phyloP scores from a whole-genome alignment of 176 grass and related monocot genomes.

The Aegilops tauschii region DNA sequence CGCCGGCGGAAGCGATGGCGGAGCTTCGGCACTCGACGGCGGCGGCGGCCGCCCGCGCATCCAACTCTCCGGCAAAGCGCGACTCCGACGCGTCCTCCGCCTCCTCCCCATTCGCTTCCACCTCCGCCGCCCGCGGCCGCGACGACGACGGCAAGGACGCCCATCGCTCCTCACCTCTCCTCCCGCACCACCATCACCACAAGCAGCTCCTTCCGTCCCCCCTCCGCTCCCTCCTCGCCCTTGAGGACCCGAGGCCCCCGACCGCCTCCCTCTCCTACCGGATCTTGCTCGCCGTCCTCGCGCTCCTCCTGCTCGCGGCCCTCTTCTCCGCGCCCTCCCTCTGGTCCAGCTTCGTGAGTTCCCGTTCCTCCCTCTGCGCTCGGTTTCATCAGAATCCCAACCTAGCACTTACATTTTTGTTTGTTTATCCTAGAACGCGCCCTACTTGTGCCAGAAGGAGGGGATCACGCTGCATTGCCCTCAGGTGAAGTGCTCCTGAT shows the following conservation, averaged over 20 bases:
- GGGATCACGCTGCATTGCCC: conserved; percentile 74
- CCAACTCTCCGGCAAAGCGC: conserved; percentile 63
- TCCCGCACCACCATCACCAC: conserved; percentile 42
- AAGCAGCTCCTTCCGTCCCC: conserved; percentile 38
- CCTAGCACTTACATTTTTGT: background rate
- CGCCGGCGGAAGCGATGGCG: conserved; percentile 47
- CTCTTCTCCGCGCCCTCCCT: conserved; percentile 51
- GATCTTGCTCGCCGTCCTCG: conserved; percentile 62
- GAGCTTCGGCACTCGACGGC: conserved; percentile 78
- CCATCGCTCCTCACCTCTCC: conserved; percentile 48
- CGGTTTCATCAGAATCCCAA: background rate
- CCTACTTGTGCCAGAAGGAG: conserved; percentile 58
- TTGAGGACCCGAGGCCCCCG: conserved; percentile 69
- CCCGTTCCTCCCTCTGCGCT: background rate
- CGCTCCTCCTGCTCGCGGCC: conserved; percentile 44
- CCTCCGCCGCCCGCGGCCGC: conserved; percentile 33
- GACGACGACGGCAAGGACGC: conserved; percentile 57
- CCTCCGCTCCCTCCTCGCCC: conserved; percentile 65
- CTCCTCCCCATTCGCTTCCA: conserved; percentile 47
- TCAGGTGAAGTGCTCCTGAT: conserved; percentile 39
- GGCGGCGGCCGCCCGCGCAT: conserved; percentile 32
- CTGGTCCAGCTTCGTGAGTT: conserved; percentile 81
- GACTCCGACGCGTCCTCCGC: conserved; percentile 39
- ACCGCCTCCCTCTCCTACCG: conserved; percentile 64
- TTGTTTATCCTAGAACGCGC: conserved; percentile 25